A percentile compares a stretch with the other conserved stretches of the same genome.
These are phyloP conservation scores for Tinospora cordifolia DNA, from an alignment of 164 flowering plant species.

Conservation along the genomic window DNA sequence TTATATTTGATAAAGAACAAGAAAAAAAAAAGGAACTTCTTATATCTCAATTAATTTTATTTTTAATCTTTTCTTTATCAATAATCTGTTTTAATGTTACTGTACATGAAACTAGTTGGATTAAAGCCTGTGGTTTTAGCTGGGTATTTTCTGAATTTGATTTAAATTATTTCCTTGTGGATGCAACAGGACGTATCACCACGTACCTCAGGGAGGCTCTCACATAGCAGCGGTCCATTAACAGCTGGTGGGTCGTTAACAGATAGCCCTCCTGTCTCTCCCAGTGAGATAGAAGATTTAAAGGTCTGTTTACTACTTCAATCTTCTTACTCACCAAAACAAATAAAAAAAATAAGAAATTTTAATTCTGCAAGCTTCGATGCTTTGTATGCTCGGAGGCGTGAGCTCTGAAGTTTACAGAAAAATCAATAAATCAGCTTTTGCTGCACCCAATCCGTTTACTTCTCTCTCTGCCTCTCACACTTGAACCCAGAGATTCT, in stretches of 20 bases:
- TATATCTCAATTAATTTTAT: neutral
- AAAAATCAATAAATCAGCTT: neutral
- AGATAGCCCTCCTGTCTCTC: slow-evolving; percentile 90
- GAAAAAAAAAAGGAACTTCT: neutral
- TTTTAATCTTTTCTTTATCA: neutral
- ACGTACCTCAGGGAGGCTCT: slow-evolving; percentile 75
- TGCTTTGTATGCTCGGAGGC: neutral
- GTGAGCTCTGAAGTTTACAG: neutral
- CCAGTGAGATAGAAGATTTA: slow-evolving; percentile 73
- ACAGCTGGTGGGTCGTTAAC: slow-evolving; percentile 69
- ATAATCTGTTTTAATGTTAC: neutral
- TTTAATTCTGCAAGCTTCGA: neutral
- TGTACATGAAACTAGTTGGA: neutral
- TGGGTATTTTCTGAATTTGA: neutral
- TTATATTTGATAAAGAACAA: neutral
- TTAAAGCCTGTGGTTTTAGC: too few species aligned
- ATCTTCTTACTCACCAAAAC: neutral
- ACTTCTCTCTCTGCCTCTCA: slow-evolving; percentile 5
- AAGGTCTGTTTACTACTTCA: slow-evolving; percentile 43
- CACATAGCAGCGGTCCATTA: slow-evolving; percentile 91
- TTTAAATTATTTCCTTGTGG: neutral
- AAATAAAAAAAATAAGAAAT: neutral
- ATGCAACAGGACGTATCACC: slow-evolving; percentile 84
- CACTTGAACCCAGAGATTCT: neutral
- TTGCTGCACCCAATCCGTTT: slow-evolving; percentile 10